Percentiles rank a stretch among this genome's conserved stretches.
Evolutionary conservation across 768 basidiomycete species (phyloP).

Genomic region (Auriculariales sp.): DNA sequence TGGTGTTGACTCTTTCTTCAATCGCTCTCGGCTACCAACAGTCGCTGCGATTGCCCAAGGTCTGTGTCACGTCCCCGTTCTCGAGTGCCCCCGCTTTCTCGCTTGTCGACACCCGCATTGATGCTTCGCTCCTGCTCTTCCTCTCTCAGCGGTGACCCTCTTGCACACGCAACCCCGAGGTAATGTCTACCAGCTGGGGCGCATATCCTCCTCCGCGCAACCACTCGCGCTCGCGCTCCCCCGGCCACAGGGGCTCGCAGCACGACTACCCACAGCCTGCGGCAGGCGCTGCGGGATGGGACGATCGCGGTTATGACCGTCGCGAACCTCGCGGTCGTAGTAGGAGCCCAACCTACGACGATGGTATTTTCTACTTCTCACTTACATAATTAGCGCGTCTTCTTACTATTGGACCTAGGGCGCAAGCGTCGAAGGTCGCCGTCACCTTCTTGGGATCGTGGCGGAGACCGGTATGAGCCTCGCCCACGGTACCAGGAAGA

Average conservation of each 20-base stretch:
- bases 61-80: too few relatives aligned
- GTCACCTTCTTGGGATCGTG: constrained; percentile 73
- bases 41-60: too few relatives aligned
- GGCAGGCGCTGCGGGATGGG: constrained; percentile 45
- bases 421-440: constrained; percentile 68
- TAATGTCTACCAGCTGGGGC: neutral
- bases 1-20: too few relatives aligned
- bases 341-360: constrained; percentile 57
- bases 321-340: constrained; percentile 41
- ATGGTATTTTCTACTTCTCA: constrained; percentile 44
- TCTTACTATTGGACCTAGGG: constrained; percentile 15
- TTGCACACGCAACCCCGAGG: too few relatives aligned
- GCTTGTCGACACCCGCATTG: constrained; percentile 29
- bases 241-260: constrained; percentile 35
- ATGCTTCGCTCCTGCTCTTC: constrained; percentile 31
- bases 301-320: constrained; percentile 41
- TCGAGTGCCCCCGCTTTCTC: too few relatives aligned
- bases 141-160: too few relatives aligned
- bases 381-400: too few relatives aligned
- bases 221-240: constrained; percentile 79
- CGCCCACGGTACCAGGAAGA: constrained; percentile 72
- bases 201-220: constrained; percentile 38
- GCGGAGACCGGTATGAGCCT: constrained; percentile 62
- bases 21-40: too few relatives aligned
- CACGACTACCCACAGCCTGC: constrained; percentile 44